These are phyloP conservation scores for Baorangia bicolor DNA, from an alignment of 768 basidiomycete species.

Conservation along the genomic window DNA sequence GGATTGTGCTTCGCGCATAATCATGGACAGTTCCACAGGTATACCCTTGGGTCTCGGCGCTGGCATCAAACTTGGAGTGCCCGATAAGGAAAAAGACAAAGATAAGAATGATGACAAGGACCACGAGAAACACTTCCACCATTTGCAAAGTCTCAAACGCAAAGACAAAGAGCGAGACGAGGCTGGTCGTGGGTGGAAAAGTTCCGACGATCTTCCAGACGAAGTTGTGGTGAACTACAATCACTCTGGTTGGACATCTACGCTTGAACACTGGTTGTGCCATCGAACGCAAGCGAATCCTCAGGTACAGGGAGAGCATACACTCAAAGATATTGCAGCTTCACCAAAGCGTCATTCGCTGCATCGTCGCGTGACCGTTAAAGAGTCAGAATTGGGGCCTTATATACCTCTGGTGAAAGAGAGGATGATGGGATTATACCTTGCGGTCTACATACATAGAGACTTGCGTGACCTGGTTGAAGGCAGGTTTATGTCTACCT, in stretches of 20 bases:
- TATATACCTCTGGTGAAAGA: constrained; percentile 88
- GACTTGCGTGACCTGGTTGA: constrained; percentile 63
- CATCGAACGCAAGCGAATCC: constrained; percentile 31
- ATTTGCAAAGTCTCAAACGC: constrained; percentile 30
- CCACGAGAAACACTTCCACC: constrained; percentile 32
- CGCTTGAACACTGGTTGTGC: constrained; percentile 74
- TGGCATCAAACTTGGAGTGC: constrained; percentile 66
- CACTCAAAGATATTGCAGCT: constrained; percentile 35
- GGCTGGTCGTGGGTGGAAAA: constrained; percentile 31
- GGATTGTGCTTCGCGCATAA: not conserved
- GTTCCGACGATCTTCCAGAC: constrained; percentile 36
- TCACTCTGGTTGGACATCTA: constrained; percentile 67
- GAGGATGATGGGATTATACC: constrained; percentile 86
- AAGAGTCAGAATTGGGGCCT: constrained; percentile 58
- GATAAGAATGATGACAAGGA: constrained; percentile 32
- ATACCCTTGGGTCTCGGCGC: constrained; percentile 79
- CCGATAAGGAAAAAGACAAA: constrained; percentile 42
- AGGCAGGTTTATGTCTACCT: constrained; percentile 39
- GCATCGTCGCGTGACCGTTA: constrained; percentile 41
- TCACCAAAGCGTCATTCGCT: constrained; percentile 45
- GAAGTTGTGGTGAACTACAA: constrained; percentile 31
- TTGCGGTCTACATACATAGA: constrained; percentile 72
- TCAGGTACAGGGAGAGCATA: constrained; percentile 13
- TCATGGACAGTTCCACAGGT: constrained; percentile 39
- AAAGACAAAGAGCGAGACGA: constrained; percentile 42